These are phyloP conservation scores for Coemansia sp. DNA, from an alignment of 192 early-diverging fungal species.

Conservation along the genomic window DNA sequence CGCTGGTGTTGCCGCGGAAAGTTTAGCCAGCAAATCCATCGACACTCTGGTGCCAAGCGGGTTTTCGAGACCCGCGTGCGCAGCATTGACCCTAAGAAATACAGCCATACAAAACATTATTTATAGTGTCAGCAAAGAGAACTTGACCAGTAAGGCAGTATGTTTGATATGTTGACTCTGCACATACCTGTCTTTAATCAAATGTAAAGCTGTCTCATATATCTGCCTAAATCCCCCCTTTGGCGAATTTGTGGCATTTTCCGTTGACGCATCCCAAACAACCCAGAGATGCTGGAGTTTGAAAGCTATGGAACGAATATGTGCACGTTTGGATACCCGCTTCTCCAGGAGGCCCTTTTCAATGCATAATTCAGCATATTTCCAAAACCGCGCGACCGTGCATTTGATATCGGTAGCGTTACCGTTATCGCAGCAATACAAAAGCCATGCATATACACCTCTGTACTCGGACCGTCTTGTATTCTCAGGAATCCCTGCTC, in stretches of 20 bases:
- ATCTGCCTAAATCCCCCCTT: background rate
- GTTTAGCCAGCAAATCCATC: background rate
- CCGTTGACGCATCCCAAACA: constrained; percentile 14
- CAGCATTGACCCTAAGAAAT: background rate
- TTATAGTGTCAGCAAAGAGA: background rate
- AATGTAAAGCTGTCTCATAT: background rate
- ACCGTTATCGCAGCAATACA: background rate
- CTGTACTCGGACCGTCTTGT: background rate
- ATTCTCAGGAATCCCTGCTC: background rate
- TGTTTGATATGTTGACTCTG: background rate
- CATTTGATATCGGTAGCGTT: constrained; percentile 1
- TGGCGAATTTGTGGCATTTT: background rate
- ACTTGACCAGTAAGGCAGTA: background rate
- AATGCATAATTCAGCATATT: constrained; percentile 1
- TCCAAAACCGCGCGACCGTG: background rate
- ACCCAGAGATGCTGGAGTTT: constrained; percentile 14
- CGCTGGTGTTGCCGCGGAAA: background rate
- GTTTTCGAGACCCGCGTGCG: background rate
- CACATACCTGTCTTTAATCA: constrained; percentile 7
- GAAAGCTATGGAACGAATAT: background rate
- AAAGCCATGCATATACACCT: background rate
- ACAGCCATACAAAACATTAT: background rate
- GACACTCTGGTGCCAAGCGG: background rate
- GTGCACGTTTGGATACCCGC: background rate
- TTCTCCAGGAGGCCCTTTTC: background rate